Percentiles rank a stretch among this genome's conserved stretches.
These are phyloP conservation scores for Ceriops tagal DNA, from an alignment of 345 rosid species.

Conservation along the genomic window DNA sequence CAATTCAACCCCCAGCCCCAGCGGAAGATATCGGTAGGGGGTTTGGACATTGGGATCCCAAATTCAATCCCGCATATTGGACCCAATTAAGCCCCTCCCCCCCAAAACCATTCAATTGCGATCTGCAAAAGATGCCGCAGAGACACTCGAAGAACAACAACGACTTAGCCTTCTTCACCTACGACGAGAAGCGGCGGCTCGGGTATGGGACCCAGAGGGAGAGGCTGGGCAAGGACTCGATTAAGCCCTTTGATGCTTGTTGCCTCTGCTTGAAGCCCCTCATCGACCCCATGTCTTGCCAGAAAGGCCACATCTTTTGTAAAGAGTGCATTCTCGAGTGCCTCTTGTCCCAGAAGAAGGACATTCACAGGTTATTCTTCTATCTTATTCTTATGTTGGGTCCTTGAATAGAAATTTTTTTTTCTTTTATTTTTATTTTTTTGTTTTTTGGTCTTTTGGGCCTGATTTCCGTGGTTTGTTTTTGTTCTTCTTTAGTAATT, in stretches of 20 bases:
- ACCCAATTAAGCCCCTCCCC: too few species aligned
- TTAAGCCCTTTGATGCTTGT: constrained; percentile 94
- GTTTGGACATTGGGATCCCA: too few species aligned
- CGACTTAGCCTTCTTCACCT: constrained; percentile 93
- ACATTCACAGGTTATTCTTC: constrained; percentile 55
- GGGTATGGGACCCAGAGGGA: constrained; percentile 97
- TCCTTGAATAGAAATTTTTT: too few species aligned
- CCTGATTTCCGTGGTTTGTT: neutral
- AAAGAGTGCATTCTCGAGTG: constrained; percentile 91
- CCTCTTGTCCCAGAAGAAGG: constrained; percentile 84
- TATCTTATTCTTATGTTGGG: neutral
- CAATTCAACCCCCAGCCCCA: too few species aligned
- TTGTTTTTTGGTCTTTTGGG: neutral
- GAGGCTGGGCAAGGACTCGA: constrained; percentile 89
- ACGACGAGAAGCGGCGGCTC: constrained; percentile 92
- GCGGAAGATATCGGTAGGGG: too few species aligned
- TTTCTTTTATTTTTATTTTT: too few species aligned
- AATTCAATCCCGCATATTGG: too few species aligned
- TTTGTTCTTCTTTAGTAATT: neutral
- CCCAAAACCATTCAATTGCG: too few species aligned
- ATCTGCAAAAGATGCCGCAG: constrained; percentile 65
- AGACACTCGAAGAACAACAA: constrained; percentile 97
- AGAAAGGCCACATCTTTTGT: constrained; percentile 83
- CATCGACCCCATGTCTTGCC: constrained; percentile 88
- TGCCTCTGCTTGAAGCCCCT: constrained; percentile 89